A percentile compares a stretch with the other conserved stretches of the same genome.
phyloP scores from a whole-genome alignment of 1,284 basidiomycete species.

The Ceratobasidium sp. region DNA sequence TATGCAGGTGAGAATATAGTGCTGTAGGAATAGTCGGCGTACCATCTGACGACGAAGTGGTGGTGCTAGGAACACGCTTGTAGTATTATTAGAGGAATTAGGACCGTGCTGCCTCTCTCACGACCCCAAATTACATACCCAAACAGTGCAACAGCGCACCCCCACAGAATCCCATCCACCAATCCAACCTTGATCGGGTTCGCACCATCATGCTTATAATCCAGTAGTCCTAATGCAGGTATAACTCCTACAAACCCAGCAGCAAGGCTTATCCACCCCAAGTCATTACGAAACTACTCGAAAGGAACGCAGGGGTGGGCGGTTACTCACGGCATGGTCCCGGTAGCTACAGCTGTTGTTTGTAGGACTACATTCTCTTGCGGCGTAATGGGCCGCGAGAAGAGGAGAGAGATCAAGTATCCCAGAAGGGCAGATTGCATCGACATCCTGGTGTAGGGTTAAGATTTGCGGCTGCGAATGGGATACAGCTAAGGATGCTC shows the following conservation, averaged over 20 bases:
- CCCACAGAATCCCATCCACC: constrained; percentile 81
- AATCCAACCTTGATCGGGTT: constrained; percentile 80
- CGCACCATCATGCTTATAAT: constrained; percentile 77
- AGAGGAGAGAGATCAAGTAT: constrained; percentile 82
- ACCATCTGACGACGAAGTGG: constrained; percentile 94
- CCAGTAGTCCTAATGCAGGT: constrained; percentile 85
- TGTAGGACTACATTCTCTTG: constrained; percentile 95
- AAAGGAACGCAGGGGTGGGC: constrained; percentile 52
- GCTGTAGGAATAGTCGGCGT: constrained; percentile 50
- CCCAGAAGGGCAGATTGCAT: constrained; percentile 93
- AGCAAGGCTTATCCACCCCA: constrained; percentile 75
- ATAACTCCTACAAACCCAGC: constrained; percentile 96
- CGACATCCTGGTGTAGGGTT: constrained; percentile 81
- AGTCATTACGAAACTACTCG: constrained; percentile 50
- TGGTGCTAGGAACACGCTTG: constrained; percentile 90
- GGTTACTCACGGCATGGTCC: constrained; percentile 62
- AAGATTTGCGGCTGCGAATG: background rate
- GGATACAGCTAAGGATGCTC: constrained; percentile 46
- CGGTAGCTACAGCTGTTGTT: constrained; percentile 93
- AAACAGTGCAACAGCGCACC: constrained; percentile 89
- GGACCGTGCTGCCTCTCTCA: background rate
- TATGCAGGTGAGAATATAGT: background rate
- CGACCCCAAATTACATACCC: constrained; percentile 63
- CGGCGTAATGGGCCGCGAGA: constrained; percentile 77
- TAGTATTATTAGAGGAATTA: background rate